Conservation (phyloP, 129 eudicot species). For the Flaveria sonorensis region DNA sequence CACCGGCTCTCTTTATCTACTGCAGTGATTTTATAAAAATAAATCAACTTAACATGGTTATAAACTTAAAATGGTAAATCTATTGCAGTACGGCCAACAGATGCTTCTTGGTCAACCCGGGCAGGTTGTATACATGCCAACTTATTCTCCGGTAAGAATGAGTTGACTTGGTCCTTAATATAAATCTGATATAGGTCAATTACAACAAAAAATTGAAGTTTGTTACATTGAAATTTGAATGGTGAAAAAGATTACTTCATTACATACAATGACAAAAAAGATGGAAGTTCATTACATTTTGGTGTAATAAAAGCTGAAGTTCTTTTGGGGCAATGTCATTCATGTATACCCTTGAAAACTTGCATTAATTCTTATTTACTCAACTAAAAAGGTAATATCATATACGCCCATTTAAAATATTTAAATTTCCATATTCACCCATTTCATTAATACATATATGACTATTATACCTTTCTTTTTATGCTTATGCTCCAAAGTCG, state of each 20-base stretch:
- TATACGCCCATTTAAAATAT: background rate
- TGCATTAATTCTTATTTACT: background rate
- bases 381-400: background rate
- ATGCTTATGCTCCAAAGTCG: background rate
- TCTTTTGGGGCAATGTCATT: background rate
- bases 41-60: background rate
- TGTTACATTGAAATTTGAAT: background rate
- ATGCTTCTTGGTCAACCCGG: constrained; percentile 84
- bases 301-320: background rate
- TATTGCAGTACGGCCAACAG: constrained; percentile 78
- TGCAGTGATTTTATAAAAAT: too few species aligned
- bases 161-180: background rate
- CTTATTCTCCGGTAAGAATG: constrained; percentile 69
- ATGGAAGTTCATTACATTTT: background rate
- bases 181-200: background rate
- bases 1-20: background rate
- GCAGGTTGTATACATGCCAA: constrained; percentile 81
- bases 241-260: background rate
- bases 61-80: constrained; percentile 12
- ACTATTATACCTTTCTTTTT: background rate
- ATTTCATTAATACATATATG: background rate
- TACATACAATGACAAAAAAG: background rate
- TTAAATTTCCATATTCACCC: background rate
- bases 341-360: background rate
- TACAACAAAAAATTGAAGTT: background rate